phyloP scores from a whole-genome alignment of 768 basidiomycete genomes.

The Rhodosporidiobolus odoratus region DNA sequence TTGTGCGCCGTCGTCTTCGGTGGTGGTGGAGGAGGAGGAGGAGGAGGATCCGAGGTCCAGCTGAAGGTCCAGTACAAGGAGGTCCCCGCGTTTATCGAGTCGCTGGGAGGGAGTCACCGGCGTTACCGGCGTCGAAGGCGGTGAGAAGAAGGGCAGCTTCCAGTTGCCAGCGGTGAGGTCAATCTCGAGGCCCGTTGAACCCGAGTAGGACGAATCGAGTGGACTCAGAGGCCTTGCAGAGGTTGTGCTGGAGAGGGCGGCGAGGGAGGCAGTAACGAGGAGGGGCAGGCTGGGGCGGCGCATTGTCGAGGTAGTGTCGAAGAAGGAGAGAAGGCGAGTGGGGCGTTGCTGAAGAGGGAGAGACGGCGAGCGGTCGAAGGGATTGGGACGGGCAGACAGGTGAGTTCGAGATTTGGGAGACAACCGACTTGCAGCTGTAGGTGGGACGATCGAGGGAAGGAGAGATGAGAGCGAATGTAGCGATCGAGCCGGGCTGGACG shows the following conservation, averaged over 20 bases:
- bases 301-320: neutral
- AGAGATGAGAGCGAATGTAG: too few species aligned
- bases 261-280: neutral
- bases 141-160: neutral
- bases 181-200: neutral
- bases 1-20: neutral
- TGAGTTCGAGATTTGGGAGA: too few species aligned
- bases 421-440: too few species aligned
- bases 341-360: too few species aligned
- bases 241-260: neutral
- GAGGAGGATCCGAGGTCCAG: neutral
- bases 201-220: neutral
- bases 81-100: neutral
- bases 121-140: neutral
- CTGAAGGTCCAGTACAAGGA: constrained; percentile 5
- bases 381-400: too few species aligned
- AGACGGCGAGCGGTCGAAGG: too few species aligned
- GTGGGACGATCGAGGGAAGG: too few species aligned
- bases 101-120: too few species aligned
- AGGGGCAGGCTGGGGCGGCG: neutral
- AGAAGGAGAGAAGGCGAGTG: neutral
- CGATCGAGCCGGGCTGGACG: too few species aligned
- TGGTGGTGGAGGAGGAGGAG: constrained; percentile 3
- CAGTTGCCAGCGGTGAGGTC: neutral
- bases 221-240: neutral